Percentiles rank a stretch among this genome's conserved stretches.
Evolutionary conservation across 176 grass and related monocot species (phyloP).

Genomic region (Oryza australiensis): DNA sequence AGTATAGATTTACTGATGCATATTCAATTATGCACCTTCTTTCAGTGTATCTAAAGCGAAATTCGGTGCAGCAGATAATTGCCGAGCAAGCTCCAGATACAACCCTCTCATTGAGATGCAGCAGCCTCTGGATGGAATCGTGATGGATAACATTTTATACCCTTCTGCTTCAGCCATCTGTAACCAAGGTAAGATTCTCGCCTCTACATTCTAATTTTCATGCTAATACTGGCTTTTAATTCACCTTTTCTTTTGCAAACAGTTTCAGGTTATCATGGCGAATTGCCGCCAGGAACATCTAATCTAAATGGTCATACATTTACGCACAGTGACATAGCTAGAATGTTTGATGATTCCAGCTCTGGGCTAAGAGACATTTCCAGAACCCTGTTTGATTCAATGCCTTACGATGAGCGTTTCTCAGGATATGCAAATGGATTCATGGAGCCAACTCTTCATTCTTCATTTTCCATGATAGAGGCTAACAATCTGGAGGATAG

Average conservation of each 20-base stretch:
- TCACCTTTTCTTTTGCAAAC: slow-evolving; percentile 12
- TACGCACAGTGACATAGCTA: slow-evolving; percentile 65
- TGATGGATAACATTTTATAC: slow-evolving; percentile 48
- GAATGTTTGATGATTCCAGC: slow-evolving; percentile 42
- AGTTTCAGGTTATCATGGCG: slow-evolving; percentile 61
- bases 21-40: slow-evolving; percentile 85
- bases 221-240: slow-evolving; percentile 21
- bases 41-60: slow-evolving; percentile 98
- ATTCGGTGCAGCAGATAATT: slow-evolving; percentile 97
- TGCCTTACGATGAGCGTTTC: slow-evolving; percentile 50
- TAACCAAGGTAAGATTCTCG: slow-evolving; percentile 42
- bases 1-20: slow-evolving; percentile 76
- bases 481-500: slow-evolving; percentile 36
- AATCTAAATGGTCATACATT: slow-evolving; percentile 54
- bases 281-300: slow-evolving; percentile 41
- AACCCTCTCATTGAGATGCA: slow-evolving; percentile 87
- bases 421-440: slow-evolving; percentile 38
- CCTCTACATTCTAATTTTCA: background rate
- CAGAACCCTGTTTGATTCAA: slow-evolving; percentile 58
- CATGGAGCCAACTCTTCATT: slow-evolving; percentile 42
- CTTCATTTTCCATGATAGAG: slow-evolving; percentile 49
- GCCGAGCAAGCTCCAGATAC: slow-evolving; percentile 73
- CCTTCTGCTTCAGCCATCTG: slow-evolving; percentile 33
- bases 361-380: slow-evolving; percentile 44
- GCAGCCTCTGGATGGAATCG: slow-evolving; percentile 74